Evolutionary conservation across 768 basidiomycete genomes (phyloP).

Genomic region (Erythrobasidium yunnanense): DNA sequence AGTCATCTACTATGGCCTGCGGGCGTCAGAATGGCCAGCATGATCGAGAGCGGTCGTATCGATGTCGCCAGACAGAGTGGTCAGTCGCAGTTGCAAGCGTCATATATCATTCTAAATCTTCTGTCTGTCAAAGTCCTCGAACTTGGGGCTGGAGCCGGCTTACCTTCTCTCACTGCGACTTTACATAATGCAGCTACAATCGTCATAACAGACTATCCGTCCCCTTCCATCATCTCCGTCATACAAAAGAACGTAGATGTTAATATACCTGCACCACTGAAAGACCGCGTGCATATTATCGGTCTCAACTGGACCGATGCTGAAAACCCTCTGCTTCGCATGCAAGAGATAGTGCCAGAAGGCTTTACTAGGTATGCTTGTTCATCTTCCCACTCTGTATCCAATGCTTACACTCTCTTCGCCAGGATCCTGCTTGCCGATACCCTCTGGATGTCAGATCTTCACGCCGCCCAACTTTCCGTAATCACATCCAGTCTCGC

Average conservation of each 20-base stretch:
- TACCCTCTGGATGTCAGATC: constrained; percentile 15
- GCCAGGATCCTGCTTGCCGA: constrained; percentile 21
- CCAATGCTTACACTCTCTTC: neutral
- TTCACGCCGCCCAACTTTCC: constrained; percentile 1
- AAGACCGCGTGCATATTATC: neutral
- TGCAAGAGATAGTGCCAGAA: neutral
- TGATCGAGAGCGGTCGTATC: constrained; percentile 10
- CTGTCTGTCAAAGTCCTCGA: constrained; percentile 3
- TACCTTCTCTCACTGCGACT: neutral
- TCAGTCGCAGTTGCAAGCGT: neutral
- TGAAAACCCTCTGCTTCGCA: neutral
- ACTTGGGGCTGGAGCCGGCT: constrained; percentile 19
- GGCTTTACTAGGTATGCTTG: constrained; percentile 8
- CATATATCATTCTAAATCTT: neutral
- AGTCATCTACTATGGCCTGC: constrained; percentile 25
- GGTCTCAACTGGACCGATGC: constrained; percentile 11
- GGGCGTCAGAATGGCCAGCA: constrained; percentile 1
- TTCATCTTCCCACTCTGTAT: neutral
- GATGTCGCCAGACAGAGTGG: neutral
- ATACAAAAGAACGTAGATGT: constrained; percentile 1
- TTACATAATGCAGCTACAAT: neutral
- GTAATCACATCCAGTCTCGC: neutral
- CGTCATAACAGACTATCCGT: constrained; percentile 20
- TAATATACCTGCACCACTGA: neutral
- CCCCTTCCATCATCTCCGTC: neutral